Base-by-base conservation (phyloP, 1,139 yeast species). In the Trichomonascaceae sp. region DNA sequence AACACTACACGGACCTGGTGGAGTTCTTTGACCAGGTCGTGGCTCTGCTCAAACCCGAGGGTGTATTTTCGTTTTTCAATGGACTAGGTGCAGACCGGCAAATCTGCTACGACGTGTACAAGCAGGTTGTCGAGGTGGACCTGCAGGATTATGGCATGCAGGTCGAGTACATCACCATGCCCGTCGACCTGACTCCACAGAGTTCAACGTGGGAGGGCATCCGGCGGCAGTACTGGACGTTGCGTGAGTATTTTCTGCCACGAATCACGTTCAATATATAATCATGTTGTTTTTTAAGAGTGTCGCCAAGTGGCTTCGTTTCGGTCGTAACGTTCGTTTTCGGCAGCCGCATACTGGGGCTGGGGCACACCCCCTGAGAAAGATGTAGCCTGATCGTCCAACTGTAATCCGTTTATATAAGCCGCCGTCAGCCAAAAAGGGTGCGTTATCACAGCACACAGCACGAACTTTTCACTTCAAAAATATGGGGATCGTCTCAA, bases 1-100 rank as follows among this genome's bases (percentile, higher is more conserved):
- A 87, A 53, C 93, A 82, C 53, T 73, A 72, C 51, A 70, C 67
- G 41, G 96, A 87, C 53, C 79, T 87, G 89, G 65, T 82, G 28
- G 93, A 82, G 33, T 65, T 87, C 27, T 82, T 79, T 51, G 95
- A 87, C 57, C 54, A 68, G 16, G 67, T 82, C 3, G 93, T 85
- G 13, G 95, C 95, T 0, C 60, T 87, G 34, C 59, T 87, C 42
- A 78, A 79, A 52, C 85, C 93, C 1, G 70, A 71, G 27, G 57
- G 56, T 9, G 69, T 74, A 1, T 85, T 87, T 44, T 82, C 94
- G 2, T 87, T 84, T 53, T 87, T 87, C 64, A 87, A 87, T 49
- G 97, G 97, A 0, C 65, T 87, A 26, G 97, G 97, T n/a, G 97
- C 96, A 4, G 97, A 87, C 49, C 67, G 96, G 49, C 74, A 79